Base-by-base conservation (phyloP, 345 rosid genomes). In the Zanthoxylum bungeanum region DNA sequence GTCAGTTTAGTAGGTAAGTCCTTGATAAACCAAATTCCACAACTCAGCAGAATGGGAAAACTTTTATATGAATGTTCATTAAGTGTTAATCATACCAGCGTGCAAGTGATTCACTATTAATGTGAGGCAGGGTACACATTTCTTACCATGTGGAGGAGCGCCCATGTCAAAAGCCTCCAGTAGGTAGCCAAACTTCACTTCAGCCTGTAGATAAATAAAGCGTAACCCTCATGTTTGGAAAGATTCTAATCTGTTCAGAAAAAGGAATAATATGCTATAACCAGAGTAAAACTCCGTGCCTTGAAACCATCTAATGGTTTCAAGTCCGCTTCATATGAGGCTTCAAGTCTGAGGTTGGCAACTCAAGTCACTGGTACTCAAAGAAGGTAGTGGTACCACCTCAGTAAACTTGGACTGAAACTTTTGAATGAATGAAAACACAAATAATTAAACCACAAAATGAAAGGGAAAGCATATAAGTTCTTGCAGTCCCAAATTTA, bases 111-210 rank as follows among this genome's bases (percentile, higher is more conserved):
- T 33, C 47, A 40, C 19, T 40, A 56, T 42, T 55, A 19, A 21
- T 1, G 7, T 3, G 7, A 4, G 44, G n/a, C 19, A 14, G 49
- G 42, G 49, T 44, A 14, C 2, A 14, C n/a, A 44, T 44, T 44
- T 34, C 77, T 68, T 84, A 92, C 98, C 98, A 75, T 92, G 97
- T 40, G 99, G 99, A 63, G 99, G 99, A 73, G 99, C 99, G 73
- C 99, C 99, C 88, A 92, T 92, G 77, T 95, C 98, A 59, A 95
- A 85, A 74, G 98, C 98, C 86, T 95, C 99, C 64, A 92, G 80
- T 69, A 95, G 96, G 81, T 92, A 95, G 36, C 98, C 99, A 73
- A 95, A 95, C 86, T 95, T 90, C 12, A 78, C 85, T 86, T 95
- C 98, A 50, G 98, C 98, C 99, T 92, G 82, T 56, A 68, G 56